Conservation (phyloP, 345 rosid species). For the Syzygium aromaticum region DNA sequence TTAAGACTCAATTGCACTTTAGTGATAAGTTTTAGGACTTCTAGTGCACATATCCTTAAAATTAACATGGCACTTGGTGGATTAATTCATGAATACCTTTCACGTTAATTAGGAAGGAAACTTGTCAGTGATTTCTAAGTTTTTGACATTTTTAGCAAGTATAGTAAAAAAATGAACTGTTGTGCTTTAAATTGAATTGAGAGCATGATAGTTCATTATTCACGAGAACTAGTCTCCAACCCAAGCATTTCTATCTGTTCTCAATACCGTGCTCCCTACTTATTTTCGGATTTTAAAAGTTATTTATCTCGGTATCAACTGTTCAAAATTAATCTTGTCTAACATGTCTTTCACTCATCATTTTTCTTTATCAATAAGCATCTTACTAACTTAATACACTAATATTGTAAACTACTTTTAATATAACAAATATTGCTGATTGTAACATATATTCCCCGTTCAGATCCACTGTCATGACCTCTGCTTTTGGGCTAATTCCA, state of each 20-base stretch:
- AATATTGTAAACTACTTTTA: neutral
- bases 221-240: neutral
- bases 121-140: neutral
- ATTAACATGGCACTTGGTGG: too few relatives aligned
- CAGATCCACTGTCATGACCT: neutral
- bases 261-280: neutral
- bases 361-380: neutral
- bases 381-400: neutral
- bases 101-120: too few relatives aligned
- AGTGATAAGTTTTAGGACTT: too few relatives aligned
- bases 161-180: neutral
- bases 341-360: neutral
- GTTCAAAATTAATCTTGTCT: neutral
- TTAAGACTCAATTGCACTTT: too few relatives aligned
- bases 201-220: too few relatives aligned
- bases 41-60: too few relatives aligned
- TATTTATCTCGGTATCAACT: neutral
- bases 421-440: neutral
- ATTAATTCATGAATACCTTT: too few relatives aligned
- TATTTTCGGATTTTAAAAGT: neutral
- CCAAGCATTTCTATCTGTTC: neutral
- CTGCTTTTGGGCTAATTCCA: neutral
- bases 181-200: neutral
- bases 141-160: neutral
- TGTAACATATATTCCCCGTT: neutral